phyloP scores from a whole-genome alignment of 2,329 filamentous ascomycete species.

The Rhytidhysteron rufulum region DNA sequence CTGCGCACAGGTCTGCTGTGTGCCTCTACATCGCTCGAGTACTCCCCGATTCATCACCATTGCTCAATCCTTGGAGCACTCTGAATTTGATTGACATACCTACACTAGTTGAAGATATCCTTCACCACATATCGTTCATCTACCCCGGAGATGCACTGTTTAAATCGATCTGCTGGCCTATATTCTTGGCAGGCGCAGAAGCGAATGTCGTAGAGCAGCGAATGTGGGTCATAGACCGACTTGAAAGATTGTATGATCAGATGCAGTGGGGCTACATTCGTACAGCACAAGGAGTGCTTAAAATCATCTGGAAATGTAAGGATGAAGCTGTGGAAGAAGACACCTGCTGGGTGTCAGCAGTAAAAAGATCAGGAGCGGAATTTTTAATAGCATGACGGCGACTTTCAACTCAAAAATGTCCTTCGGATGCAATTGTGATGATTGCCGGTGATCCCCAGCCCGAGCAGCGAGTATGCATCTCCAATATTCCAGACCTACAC shows the following conservation, averaged over 20 bases:
- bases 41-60: conserved; percentile 26
- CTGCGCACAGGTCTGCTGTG: conserved; percentile 38
- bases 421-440: too few relatives aligned
- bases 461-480: too few relatives aligned
- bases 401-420: too few relatives aligned
- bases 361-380: not conserved
- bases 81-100: conserved; percentile 32
- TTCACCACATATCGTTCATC: conserved; percentile 50
- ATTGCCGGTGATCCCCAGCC: too few relatives aligned
- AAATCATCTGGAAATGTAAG: conserved; percentile 31
- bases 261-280: conserved; percentile 37
- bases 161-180: conserved; percentile 59
- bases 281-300: conserved; percentile 31
- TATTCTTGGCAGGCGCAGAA: conserved; percentile 57
- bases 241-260: conserved; percentile 28
- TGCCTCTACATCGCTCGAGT: conserved; percentile 36
- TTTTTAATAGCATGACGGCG: not conserved
- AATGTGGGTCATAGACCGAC: conserved; percentile 50
- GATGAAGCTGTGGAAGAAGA: conserved; percentile 2
- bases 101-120: conserved; percentile 47
- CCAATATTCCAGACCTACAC: too few relatives aligned
- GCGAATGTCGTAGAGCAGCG: conserved; percentile 46
- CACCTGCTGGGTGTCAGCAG: not conserved
- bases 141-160: conserved; percentile 50
- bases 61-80: conserved; percentile 37